A percentile compares a stretch with the other conserved stretches of the same genome.
phyloP scores from a whole-genome alignment of 257 asterid genomes.

The Solanum sitiens region DNA sequence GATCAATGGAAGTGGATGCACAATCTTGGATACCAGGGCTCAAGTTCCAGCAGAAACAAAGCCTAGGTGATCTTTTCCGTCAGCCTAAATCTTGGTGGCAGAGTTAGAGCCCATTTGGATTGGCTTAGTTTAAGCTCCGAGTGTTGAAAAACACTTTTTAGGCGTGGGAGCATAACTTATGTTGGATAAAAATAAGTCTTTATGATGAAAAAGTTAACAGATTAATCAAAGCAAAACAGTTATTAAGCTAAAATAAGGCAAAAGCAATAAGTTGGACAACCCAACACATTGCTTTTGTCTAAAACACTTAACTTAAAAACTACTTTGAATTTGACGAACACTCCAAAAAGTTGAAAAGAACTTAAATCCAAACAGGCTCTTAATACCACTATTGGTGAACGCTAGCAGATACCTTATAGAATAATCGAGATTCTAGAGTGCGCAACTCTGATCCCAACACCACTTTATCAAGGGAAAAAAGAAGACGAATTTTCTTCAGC shows the following conservation, averaged over 20 bases:
- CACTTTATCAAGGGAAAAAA: not conserved
- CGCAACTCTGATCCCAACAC: not conserved
- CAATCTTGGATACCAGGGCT: not conserved
- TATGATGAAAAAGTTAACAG: not conserved
- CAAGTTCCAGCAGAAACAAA: not conserved
- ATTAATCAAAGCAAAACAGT: too few species aligned
- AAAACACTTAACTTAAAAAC: too few species aligned
- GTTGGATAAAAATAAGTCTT: not conserved
- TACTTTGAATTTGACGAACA: too few species aligned
- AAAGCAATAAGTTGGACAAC: too few species aligned
- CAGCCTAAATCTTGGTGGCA: not conserved
- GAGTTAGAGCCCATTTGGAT: not conserved
- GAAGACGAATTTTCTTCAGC: not conserved
- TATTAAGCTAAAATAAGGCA: too few species aligned
- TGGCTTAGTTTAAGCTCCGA: not conserved
- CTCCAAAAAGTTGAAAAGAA: too few species aligned
- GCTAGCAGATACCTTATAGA: not conserved
- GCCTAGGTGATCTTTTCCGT: not conserved
- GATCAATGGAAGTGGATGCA: not conserved
- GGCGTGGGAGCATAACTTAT: not conserved
- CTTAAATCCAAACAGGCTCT: too few species aligned
- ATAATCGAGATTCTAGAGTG: not conserved
- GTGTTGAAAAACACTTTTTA: not conserved
- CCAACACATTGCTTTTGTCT: too few species aligned
- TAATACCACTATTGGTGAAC: not conserved